Conservation (phyloP, 177 flowering plant genomes). For the Vitis hybrid region DNA sequence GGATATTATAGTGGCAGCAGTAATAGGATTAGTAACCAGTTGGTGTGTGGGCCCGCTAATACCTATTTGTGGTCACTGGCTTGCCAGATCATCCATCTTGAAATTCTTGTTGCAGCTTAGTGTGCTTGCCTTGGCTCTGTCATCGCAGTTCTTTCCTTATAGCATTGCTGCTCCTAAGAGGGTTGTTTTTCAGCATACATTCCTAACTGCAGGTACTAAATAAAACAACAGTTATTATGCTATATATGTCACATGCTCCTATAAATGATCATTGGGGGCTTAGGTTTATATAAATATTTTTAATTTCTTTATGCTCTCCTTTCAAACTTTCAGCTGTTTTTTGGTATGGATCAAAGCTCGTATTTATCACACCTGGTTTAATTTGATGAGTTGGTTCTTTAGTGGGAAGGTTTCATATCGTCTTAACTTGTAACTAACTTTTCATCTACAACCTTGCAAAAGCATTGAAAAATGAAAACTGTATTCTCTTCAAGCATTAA, state of each 20-base stretch:
- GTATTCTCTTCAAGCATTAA: no score
- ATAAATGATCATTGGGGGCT: no score
- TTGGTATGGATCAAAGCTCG: no score
- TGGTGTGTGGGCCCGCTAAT: constrained; percentile 85
- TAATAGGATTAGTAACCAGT: constrained; percentile 74
- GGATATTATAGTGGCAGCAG: constrained; percentile 74
- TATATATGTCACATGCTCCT: neutral
- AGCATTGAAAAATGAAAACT: no score
- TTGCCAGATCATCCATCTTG: constrained; percentile 68
- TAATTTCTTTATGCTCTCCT: no score
- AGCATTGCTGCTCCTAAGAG: constrained; percentile 86
- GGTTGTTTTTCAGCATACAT: constrained; percentile 81
- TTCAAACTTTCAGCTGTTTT: no score
- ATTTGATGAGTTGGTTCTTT: no score
- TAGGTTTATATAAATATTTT: neutral
- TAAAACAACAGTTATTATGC: neutral
- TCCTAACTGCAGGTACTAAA: constrained; percentile 59
- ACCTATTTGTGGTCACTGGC: constrained; percentile 72
- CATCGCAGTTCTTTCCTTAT: constrained; percentile 94
- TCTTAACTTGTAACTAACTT: no score
- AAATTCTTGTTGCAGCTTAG: constrained; percentile 61
- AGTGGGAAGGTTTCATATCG: no score
- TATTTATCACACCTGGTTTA: no score
- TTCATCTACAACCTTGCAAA: no score
- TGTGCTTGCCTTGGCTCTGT: constrained; percentile 72